phyloP scores from a whole-genome alignment of 2,329 filamentous ascomycete genomes.

The Fusarium ambrosium region DNA sequence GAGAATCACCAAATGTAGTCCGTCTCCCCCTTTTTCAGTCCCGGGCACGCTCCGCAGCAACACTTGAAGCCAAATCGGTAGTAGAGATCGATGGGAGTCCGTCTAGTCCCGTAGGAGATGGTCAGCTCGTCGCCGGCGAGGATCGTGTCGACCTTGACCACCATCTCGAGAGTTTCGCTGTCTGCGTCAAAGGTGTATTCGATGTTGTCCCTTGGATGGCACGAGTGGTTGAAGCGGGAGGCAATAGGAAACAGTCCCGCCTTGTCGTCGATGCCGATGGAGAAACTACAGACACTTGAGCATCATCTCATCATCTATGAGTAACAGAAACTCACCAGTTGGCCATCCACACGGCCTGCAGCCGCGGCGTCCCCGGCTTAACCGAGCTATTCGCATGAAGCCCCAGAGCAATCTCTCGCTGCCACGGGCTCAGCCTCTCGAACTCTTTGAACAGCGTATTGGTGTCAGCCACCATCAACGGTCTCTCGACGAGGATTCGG shows the following conservation, averaged over 20 bases:
- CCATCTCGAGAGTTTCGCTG: conserved; percentile 57
- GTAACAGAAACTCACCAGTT: conserved; percentile 58
- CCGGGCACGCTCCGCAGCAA: conserved; percentile 61
- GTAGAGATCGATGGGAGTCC: conserved; percentile 55
- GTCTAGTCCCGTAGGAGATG: conserved; percentile 61
- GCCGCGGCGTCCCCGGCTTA: conserved; percentile 45
- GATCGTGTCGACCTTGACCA: conserved; percentile 53
- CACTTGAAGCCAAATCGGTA: conserved; percentile 67
- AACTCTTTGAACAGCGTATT: conserved; percentile 53
- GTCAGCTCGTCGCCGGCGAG: conserved; percentile 63
- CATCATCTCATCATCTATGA: background rate
- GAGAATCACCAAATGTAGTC: conserved; percentile 27
- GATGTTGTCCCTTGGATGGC: conserved; percentile 58
- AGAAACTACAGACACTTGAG: conserved; percentile 39
- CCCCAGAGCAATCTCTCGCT: conserved; percentile 52
- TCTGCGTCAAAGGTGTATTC: conserved; percentile 57
- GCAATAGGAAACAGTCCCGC: conserved; percentile 64
- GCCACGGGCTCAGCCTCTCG: conserved; percentile 48
- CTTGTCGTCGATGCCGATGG: conserved; percentile 42
- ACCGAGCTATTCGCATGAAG: conserved; percentile 54
- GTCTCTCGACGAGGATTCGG: conserved; percentile 60
- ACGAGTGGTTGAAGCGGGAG: conserved; percentile 72
- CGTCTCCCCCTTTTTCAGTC: conserved; percentile 34
- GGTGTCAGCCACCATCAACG: conserved; percentile 55
- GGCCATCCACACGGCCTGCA: conserved; percentile 59